Percentiles rank a stretch among this genome's conserved stretches.
Conservation (phyloP, 164 flowering plant genomes). For the Tetracentron sinense region DNA sequence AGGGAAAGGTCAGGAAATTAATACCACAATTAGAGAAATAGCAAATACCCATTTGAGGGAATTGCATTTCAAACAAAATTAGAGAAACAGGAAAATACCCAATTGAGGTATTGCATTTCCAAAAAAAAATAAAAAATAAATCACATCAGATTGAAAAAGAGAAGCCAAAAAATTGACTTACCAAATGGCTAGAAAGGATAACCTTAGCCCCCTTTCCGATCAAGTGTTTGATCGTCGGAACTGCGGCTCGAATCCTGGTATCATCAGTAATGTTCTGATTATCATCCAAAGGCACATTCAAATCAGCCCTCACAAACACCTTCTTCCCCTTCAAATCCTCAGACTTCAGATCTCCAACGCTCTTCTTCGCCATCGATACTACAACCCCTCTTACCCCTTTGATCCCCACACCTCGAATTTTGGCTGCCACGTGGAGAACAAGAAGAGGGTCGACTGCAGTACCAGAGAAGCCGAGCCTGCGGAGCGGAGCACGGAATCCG, state of each 20-base stretch:
- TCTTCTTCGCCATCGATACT: slow-evolving; percentile 47
- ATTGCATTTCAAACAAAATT: too few species aligned
- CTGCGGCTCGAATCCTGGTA: slow-evolving; percentile 48
- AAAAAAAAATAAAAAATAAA: too few species aligned
- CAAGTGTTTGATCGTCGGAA: too few species aligned
- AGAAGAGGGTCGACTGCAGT: slow-evolving; percentile 29
- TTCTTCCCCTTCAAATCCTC: slow-evolving; percentile 54
- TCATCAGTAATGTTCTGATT: slow-evolving; percentile 57
- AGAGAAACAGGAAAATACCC: too few species aligned
- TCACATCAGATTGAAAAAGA: neutral
- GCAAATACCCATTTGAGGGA: too few species aligned
- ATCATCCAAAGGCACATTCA: too few species aligned
- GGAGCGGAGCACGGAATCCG: slow-evolving; percentile 30
- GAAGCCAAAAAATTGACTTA: slow-evolving; percentile 13
- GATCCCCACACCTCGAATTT: slow-evolving; percentile 14
- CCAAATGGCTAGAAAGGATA: slow-evolving; percentile 55
- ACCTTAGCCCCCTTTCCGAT: too few species aligned
- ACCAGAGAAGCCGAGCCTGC: slow-evolving; percentile 48
- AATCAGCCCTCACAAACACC: slow-evolving; percentile 54
- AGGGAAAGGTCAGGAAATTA: too few species aligned
- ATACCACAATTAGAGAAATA: too few species aligned
- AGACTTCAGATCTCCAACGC: slow-evolving; percentile 43
- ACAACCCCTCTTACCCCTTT: slow-evolving; percentile 23
- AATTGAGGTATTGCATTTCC: neutral
- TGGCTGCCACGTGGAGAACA: slow-evolving; percentile 29